Conservation (phyloP, 352 stramenopile species). For the Phytophthora ohioensis region DNA sequence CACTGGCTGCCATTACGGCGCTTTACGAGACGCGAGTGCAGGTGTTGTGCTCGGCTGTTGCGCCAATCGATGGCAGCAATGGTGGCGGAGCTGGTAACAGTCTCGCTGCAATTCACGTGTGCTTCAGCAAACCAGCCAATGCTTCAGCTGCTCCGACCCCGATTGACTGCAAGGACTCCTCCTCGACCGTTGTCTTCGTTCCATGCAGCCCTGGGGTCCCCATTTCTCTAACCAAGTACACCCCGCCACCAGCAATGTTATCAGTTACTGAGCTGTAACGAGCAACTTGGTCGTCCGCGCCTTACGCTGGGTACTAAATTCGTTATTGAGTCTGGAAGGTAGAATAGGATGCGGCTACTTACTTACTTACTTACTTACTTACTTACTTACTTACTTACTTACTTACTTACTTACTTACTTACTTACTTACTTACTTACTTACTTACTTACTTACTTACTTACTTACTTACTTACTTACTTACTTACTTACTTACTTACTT, state of each 20-base stretch:
- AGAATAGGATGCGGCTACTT: no score
- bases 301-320: no score
- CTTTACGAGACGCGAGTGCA: conserved; percentile 50
- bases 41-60: conserved; percentile 50
- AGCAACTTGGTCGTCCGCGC: no score
- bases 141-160: conserved; percentile 21
- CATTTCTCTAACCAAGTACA: conserved; percentile 36
- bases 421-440: no score
- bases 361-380: no score
- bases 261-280: conserved; percentile 4
- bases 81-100: conserved; percentile 29
- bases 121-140: conserved; percentile 43
- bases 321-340: no score
- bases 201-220: conserved; percentile 32
- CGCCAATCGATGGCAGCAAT: conserved; percentile 3
- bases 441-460: no score
- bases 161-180: conserved; percentile 36
- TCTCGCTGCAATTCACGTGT: conserved; percentile 51
- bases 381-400: no score
- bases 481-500: no score
- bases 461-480: no score
- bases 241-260: background rate
- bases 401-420: no score
- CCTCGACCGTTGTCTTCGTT: conserved; percentile 33
- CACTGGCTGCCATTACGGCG: conserved; percentile 37